Base-by-base conservation (phyloP, 108 stramenopile genomes). In the Pseudonitzschia delicatissima region DNA sequence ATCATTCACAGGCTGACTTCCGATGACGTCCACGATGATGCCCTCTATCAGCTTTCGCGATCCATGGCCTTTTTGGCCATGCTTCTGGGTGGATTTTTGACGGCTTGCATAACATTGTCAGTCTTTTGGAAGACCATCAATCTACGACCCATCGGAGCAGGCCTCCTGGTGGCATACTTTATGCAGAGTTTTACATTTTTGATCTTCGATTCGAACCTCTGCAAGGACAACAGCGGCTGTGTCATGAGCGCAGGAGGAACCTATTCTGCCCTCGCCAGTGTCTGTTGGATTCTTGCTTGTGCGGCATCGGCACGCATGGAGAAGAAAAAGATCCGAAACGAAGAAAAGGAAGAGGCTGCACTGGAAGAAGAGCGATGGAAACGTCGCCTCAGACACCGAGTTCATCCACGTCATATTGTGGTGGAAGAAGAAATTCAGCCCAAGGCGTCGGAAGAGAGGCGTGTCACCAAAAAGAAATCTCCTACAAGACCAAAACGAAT, bases 171-270 rank as follows among this genome's bases (percentile, higher is more conserved):
- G 7, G 52, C 78, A 2, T 85, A 85, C 62, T 77, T 82, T 48
- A 74, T 79, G 7, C 81, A 85, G 47, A 79, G 74, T 11, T 65
- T 79, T 26, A 57, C 79, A 12, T 82, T 85, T 45, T 61, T 85
- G 8, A 73, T 80, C 35, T 85, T 79, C 40, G 84, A 85, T 62
- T 45, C 74, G 0, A 61, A 77, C 1, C 11, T 85, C 9, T 85
- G 84, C 45, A 26, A 20, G 4, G 45, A 23, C 4, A 34, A 77
- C 62, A 34, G 39, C 29, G 53, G 53, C 31, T 84, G 83, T 66
- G 12, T 35, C 5, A 42, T 80, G 12, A 60, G 26, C 2, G 0
- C 17, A 0, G 83, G 83, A 33, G 42, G 71, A 12, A 44, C 47
- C 2, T 31, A 48, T 23, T 69, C 64, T 17, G 64, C 76, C 6